phyloP scores from a whole-genome alignment of 768 basidiomycete genomes.

The Pleurotus tuber-regium region DNA sequence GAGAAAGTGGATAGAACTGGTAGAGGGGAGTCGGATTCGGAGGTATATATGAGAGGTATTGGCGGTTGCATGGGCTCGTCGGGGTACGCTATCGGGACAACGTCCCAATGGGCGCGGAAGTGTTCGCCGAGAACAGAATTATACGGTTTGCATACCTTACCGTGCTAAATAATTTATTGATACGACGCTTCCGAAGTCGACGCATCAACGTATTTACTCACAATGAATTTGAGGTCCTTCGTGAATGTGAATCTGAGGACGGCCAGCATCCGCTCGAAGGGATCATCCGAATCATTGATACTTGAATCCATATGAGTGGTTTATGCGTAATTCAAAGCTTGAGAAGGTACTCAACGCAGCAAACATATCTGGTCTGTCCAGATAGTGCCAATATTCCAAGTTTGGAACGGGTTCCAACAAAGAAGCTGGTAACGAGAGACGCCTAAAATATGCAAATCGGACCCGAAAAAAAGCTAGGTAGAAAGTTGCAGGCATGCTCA shows the following conservation, averaged over 20 bases:
- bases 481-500: slow-evolving; percentile 35
- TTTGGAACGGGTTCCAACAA: slow-evolving; percentile 93
- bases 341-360: slow-evolving; percentile 64
- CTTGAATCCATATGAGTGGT: slow-evolving; percentile 35
- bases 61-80: slow-evolving; percentile 45
- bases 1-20: slow-evolving; percentile 24
- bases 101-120: slow-evolving; percentile 86
- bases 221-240: slow-evolving; percentile 92
- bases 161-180: slow-evolving; percentile 51
- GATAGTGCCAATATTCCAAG: slow-evolving; percentile 94
- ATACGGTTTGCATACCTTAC: slow-evolving; percentile 93
- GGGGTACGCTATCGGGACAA: slow-evolving; percentile 58
- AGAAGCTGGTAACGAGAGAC: slow-evolving; percentile 89
- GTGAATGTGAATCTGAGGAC: slow-evolving; percentile 85
- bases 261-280: slow-evolving; percentile 95
- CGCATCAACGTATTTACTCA: slow-evolving; percentile 35
- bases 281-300: slow-evolving; percentile 88
- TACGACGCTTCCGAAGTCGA: slow-evolving; percentile 7
- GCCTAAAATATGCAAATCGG: slow-evolving; percentile 44
- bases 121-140: slow-evolving; percentile 87
- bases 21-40: slow-evolving; percentile 15
- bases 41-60: slow-evolving; percentile 39
- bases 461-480: neutral
- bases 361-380: slow-evolving; percentile 89
- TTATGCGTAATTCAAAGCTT: neutral